These are phyloP conservation scores for Cronartium quercuum DNA, from an alignment of 1,284 basidiomycete genomes.

Conservation along the genomic window DNA sequence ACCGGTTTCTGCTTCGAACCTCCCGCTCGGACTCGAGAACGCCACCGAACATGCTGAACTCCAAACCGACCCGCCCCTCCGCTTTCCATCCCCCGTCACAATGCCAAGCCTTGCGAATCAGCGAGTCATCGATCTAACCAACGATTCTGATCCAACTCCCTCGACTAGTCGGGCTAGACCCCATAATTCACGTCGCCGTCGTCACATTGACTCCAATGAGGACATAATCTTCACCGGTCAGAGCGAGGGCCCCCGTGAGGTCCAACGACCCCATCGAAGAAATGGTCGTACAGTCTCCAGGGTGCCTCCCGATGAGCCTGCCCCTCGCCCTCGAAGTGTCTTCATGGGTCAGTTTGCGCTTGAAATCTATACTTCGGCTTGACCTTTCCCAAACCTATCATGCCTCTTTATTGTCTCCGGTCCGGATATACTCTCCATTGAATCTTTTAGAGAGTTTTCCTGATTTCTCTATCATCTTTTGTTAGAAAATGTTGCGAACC, in stretches of 20 bases:
- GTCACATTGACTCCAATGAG: neutral
- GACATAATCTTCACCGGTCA: neutral
- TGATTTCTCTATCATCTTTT: neutral
- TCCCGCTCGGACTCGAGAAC: too few species aligned
- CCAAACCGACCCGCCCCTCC: too few species aligned
- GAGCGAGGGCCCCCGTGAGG: neutral
- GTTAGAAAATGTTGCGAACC: conserved; percentile 1
- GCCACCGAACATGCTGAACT: too few species aligned
- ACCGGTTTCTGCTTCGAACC: too few species aligned
- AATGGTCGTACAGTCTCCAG: neutral
- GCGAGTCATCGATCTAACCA: neutral
- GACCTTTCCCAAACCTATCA: neutral
- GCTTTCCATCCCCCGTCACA: too few species aligned
- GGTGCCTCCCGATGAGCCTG: neutral
- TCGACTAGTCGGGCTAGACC: neutral
- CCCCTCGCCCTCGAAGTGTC: neutral
- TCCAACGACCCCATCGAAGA: neutral
- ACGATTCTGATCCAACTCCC: neutral
- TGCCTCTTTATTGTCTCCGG: neutral
- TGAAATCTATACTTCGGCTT: neutral
- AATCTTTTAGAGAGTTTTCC: neutral
- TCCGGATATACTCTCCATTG: neutral
- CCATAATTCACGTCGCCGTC: neutral
- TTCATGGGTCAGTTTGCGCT: neutral
- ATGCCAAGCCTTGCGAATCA: neutral